phyloP scores from a whole-genome alignment of 768 basidiomycete genomes.

The Exidia glandulosa region DNA sequence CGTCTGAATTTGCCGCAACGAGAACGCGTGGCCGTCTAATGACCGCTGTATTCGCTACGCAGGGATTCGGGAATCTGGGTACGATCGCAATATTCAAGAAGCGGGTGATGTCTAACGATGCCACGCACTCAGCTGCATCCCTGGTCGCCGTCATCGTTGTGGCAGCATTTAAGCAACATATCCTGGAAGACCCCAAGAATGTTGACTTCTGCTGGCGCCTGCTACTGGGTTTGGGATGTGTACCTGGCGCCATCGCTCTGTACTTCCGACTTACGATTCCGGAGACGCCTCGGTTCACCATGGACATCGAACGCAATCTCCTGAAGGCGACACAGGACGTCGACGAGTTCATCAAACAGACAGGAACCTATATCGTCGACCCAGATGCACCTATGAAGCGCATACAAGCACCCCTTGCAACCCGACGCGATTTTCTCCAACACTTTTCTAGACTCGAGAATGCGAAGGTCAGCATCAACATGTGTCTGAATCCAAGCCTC shows the following conservation, averaged over 20 bases:
- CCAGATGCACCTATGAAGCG: conserved; percentile 49
- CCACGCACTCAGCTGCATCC: conserved; percentile 53
- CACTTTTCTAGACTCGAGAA: too few species aligned
- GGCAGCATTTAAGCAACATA: conserved; percentile 52
- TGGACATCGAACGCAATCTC: conserved; percentile 84
- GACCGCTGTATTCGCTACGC: conserved; percentile 77
- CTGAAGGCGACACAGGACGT: conserved; percentile 66
- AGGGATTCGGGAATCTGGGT: conserved; percentile 92
- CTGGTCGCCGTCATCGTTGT: conserved; percentile 55
- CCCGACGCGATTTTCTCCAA: conserved; percentile 48
- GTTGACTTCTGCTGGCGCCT: conserved; percentile 81
- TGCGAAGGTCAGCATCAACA: too few species aligned
- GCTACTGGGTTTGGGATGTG: conserved; percentile 76
- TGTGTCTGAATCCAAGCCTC: too few species aligned
- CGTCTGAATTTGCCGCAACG: conserved; percentile 79
- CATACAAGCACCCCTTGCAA: conserved; percentile 58
- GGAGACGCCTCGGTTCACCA: conserved; percentile 84
- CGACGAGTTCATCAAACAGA: conserved; percentile 49
- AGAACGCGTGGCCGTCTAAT: conserved; percentile 74
- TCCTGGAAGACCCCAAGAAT: conserved; percentile 36
- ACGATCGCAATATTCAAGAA: too few species aligned
- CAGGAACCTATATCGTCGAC: conserved; percentile 36
- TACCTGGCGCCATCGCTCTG: conserved; percentile 71
- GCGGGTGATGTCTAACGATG: too few species aligned
- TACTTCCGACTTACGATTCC: conserved; percentile 92